These are phyloP conservation scores for Mycena alexandri DNA, from an alignment of 768 basidiomycete genomes.

Conservation along the genomic window DNA sequence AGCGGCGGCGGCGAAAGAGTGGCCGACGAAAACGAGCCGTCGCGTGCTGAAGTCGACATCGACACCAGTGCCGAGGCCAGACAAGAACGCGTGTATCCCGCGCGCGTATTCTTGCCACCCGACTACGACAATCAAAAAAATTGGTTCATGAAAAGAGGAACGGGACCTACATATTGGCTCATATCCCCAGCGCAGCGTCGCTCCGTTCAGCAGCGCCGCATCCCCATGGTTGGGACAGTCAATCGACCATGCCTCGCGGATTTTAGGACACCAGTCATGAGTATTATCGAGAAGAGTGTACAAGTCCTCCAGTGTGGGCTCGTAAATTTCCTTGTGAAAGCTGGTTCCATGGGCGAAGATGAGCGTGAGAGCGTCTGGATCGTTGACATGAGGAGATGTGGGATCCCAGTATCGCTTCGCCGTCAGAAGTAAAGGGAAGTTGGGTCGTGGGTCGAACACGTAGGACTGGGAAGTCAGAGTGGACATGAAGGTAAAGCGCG, in stretches of 20 bases:
- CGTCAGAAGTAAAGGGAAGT: conserved; percentile 60
- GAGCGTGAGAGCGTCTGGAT: conserved; percentile 58
- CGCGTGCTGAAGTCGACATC: conserved; percentile 62
- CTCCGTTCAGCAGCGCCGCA: conserved; percentile 61
- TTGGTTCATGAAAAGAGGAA: too few relatives aligned
- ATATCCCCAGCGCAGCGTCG: conserved; percentile 55
- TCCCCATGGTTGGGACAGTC: conserved; percentile 71
- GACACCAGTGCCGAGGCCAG: conserved; percentile 62
- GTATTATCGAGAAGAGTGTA: conserved; percentile 42
- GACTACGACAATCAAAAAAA: conserved; percentile 46
- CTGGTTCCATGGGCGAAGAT: conserved; percentile 67
- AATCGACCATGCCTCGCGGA: conserved; percentile 64
- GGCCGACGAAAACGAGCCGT: conserved; percentile 65
- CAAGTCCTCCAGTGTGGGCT: conserved; percentile 65
- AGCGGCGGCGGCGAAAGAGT: conserved; percentile 66
- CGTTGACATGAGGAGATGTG: conserved; percentile 47
- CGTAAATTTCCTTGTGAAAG: conserved; percentile 71
- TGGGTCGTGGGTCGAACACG: conserved; percentile 66
- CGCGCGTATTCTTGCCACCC: conserved; percentile 68
- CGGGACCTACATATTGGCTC: conserved; percentile 55
- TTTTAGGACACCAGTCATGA: conserved; percentile 37
- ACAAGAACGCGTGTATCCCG: conserved; percentile 60
- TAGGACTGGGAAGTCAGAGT: conserved; percentile 45
- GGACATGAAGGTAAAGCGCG: too few relatives aligned
- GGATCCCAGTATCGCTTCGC: conserved; percentile 65